Conservation (phyloP, 441 rosid genomes). For the Populus tomentosa region DNA sequence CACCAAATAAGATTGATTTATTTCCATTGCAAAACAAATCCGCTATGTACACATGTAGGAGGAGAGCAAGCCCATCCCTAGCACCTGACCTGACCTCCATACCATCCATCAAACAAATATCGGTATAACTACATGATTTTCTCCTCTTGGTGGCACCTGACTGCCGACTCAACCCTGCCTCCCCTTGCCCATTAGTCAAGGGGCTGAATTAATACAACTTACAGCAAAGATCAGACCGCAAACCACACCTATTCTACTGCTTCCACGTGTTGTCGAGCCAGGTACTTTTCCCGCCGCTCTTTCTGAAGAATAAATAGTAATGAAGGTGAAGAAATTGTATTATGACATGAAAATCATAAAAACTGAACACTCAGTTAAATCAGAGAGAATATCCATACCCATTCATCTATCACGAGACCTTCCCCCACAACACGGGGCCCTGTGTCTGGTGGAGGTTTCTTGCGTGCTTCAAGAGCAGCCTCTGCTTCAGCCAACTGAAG, state of each 20-base stretch:
- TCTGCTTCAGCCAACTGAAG: too few species aligned
- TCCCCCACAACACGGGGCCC: constrained; percentile 43
- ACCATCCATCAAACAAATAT: constrained; percentile 12
- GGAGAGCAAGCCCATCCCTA: constrained; percentile 1
- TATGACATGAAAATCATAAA: background rate
- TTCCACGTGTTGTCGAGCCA: constrained; percentile 44
- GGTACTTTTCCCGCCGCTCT: constrained; percentile 52
- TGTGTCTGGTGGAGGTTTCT: constrained; percentile 49
- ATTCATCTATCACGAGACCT: constrained; percentile 79
- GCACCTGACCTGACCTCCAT: constrained; percentile 5
- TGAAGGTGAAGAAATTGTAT: background rate
- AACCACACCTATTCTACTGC: constrained; percentile 9
- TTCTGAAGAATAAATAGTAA: constrained; percentile 26
- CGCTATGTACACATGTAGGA: constrained; percentile 26
- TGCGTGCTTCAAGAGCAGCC: constrained; percentile 36
- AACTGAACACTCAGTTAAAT: background rate
- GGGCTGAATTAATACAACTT: too few species aligned
- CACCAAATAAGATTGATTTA: constrained; percentile 13
- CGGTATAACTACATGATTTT: constrained; percentile 1
- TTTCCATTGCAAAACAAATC: constrained; percentile 17
- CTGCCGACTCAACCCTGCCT: constrained; percentile 4
- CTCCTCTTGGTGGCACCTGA: background rate
- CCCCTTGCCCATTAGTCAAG: background rate
- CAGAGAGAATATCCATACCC: constrained; percentile 32
- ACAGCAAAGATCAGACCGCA: too few species aligned